Conservation (phyloP, 495 filamentous ascomycete genomes). For the Arthonia radiata region DNA sequence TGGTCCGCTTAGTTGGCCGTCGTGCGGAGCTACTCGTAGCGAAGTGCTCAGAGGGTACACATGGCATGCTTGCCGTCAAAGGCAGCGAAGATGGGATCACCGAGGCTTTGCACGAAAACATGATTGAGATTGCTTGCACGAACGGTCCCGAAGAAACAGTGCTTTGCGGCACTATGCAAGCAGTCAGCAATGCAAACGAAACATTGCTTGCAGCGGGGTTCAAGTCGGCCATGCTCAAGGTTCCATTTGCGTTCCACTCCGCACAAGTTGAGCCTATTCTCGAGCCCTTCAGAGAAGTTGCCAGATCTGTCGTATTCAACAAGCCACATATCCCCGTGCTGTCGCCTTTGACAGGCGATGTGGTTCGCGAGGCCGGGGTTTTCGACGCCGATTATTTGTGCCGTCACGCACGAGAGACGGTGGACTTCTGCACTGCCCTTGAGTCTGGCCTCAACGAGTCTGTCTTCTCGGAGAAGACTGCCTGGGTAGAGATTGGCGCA, state of each 20-base stretch:
- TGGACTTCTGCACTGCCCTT: constrained; percentile 15
- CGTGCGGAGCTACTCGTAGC: constrained; percentile 53
- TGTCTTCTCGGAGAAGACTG: constrained; percentile 19
- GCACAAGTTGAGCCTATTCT: constrained; percentile 57
- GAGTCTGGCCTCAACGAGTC: constrained; percentile 16
- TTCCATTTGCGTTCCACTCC: constrained; percentile 66
- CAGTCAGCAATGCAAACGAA: constrained; percentile 11
- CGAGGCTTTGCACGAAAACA: constrained; percentile 9
- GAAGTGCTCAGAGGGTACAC: constrained; percentile 45
- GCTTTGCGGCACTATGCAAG: constrained; percentile 19
- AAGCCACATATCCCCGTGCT: constrained; percentile 41
- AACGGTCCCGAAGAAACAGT: constrained; percentile 26
- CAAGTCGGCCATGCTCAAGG: constrained; percentile 42
- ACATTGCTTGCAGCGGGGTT: constrained; percentile 26
- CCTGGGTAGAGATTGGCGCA: constrained; percentile 20
- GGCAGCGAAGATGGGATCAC: constrained; percentile 15
- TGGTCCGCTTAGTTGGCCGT: constrained; percentile 55
- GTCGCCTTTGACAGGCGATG: constrained; percentile 38
- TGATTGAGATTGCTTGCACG: constrained; percentile 25
- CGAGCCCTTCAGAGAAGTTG: constrained; percentile 34
- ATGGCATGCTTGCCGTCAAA: constrained; percentile 31
- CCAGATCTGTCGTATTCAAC: constrained; percentile 28
- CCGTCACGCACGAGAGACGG: constrained; percentile 16
- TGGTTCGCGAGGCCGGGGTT: constrained; percentile 26
- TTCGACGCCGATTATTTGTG: no score